phyloP scores from a whole-genome alignment of 2,329 filamentous ascomycete genomes.

The Aureobasidium sp. region DNA sequence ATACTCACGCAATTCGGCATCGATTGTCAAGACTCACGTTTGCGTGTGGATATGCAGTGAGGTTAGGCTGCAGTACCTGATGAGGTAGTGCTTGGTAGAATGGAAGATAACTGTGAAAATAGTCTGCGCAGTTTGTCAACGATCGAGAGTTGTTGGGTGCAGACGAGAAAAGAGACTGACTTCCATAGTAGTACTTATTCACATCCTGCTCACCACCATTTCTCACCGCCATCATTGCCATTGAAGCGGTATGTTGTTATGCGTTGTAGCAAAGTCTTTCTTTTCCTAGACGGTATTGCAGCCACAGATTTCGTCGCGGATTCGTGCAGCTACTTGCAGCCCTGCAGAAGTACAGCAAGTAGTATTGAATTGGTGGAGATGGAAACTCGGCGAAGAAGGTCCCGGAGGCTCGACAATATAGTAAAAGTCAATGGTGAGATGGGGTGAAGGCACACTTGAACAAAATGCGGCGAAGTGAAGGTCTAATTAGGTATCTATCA shows the following conservation, averaged over 20 bases:
- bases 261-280: constrained; percentile 11
- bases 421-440: neutral
- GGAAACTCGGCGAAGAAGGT: neutral
- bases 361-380: neutral
- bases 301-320: constrained; percentile 7
- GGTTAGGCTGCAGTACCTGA: neutral
- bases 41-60: neutral
- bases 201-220: neutral
- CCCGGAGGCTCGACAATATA: neutral
- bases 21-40: constrained; percentile 1
- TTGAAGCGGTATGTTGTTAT: constrained; percentile 10
- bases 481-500: neutral
- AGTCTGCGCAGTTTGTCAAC: constrained; percentile 4
- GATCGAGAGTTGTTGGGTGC: neutral
- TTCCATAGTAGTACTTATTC: constrained; percentile 6
- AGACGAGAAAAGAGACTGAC: neutral
- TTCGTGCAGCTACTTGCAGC: constrained; percentile 5
- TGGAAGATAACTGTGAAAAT: neutral
- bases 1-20: neutral
- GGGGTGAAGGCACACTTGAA: no score
- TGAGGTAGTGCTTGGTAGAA: neutral
- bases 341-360: neutral
- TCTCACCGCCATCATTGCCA: constrained; percentile 7
- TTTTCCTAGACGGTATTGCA: neutral
- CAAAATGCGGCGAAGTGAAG: neutral